Evolutionary conservation across 148 eudicot species (phyloP), one percentile per base, ranked within the genome.

Genomic region (Camellia japonica): DNA sequence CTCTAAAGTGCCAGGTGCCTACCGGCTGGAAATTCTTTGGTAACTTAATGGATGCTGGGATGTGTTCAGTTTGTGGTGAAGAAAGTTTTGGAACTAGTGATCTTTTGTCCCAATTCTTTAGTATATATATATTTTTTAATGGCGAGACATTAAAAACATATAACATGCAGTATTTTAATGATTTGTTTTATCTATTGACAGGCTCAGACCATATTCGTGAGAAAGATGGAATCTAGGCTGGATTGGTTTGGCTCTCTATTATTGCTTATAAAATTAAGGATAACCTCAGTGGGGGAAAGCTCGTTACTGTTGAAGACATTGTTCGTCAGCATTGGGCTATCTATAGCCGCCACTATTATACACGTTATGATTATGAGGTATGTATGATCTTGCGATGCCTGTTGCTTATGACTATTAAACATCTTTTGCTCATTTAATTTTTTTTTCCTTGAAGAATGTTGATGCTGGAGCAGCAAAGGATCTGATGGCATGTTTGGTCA

Each of bases 11-110:
- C 38, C 80, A 95, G 97, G 97, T 95, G 83, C 97, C 99, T 65
- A 95, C 99, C 79, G 99, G 99, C 80, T 95, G 97, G 99, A 95
- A 95, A 80, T 95, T 93, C 80, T 95, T 95, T 72, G 99, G 99
- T 41, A 95, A 95, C 83, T 82, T 95, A 38, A 95, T 95, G 99
- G 99, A 95, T 92, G 99, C 96, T 84, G 97, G 93, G 77, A 74
- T 87, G 74, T 95, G 99, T 81, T 95, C 97, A 64, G 85, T 93
- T 61, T 95, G 99, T 83, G 99, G 97, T 70, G 99, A 95, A 92
- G 97, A 95, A 86, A 95, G 99, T 85, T 95, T 95, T 82, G 99
- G 99, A 87, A 95, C 97, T 80, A 97, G 99, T 93, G 87, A 41
- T 80, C 41, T 38, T 73, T 44, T 49, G 23, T 70, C 43, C 65